Evolutionary conservation across 352 stramenopile genomes (phyloP).

Genomic region (Elongisporangium undulatum): DNA sequence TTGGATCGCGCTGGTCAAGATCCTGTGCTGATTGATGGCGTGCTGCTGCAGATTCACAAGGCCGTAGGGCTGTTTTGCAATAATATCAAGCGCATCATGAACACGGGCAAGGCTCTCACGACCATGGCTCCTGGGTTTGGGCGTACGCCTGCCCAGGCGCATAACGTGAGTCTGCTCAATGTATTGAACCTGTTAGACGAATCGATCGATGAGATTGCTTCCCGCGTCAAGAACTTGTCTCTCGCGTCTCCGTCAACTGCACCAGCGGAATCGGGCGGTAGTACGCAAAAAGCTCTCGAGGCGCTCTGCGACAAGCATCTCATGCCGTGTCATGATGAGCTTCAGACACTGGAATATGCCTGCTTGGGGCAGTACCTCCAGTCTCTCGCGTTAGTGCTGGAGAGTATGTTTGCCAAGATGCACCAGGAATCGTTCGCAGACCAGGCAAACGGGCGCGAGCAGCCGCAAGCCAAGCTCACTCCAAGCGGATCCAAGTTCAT

Average conservation of each 20-base stretch:
- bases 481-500: conserved; percentile 68
- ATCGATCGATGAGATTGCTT: conserved; percentile 46
- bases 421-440: conserved; percentile 82
- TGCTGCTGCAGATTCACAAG: conserved; percentile 58
- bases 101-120: conserved; percentile 50
- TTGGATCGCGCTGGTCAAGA: conserved; percentile 66
- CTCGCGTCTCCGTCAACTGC: neutral
- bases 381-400: conserved; percentile 44
- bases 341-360: conserved; percentile 49
- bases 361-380: conserved; percentile 75
- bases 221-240: conserved; percentile 19
- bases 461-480: neutral
- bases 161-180: conserved; percentile 78
- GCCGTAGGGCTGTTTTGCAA: conserved; percentile 61
- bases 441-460: conserved; percentile 6
- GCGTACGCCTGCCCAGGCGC: conserved; percentile 60
- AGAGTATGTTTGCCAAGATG: conserved; percentile 75
- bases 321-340: conserved; percentile 37
- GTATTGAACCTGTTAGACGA: conserved; percentile 65
- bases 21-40: conserved; percentile 43
- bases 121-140: conserved; percentile 40
- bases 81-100: conserved; percentile 72
- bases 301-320: conserved; percentile 30
- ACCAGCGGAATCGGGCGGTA: neutral
- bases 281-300: conserved; percentile 40